Base-by-base conservation (phyloP, 495 filamentous ascomycete species). In the Penicillium ucsense region DNA sequence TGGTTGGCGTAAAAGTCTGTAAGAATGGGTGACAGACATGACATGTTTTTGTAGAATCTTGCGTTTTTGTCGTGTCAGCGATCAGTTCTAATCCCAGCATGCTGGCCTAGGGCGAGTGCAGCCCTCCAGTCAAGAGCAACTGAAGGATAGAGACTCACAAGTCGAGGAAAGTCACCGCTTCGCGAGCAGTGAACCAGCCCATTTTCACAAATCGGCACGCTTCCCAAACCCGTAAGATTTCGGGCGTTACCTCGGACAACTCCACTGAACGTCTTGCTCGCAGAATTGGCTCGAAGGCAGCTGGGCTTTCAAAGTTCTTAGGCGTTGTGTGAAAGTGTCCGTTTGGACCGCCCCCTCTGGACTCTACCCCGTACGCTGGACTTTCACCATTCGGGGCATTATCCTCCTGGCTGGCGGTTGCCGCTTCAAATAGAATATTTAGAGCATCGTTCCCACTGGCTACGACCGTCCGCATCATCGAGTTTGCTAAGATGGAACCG, bases 1-100 rank as follows among this genome's bases (percentile, higher is more conserved):
- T 75, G 73, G 8, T 66, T 59, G 9, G 71, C 59, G 52, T 78
- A 78, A 47, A 74, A 76, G 46, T 74, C 62, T 0, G 71, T 74
- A 31, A 78, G 48, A 6, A 76, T 76, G 4, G 74, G 74, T n/a
- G 74, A 76, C 10, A 78, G 38, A 9, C 68, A 68, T 4, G 69
- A 75, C 60, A 76, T 69, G 28, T 76, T 76, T 41, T 73, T 68
- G 53, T 71, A 78, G 53, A 78, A 78, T 54, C 86, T 89, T 46
- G 3, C 30, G 39, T 29, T n/a, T 12, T 20, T 20, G 20, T 20
- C 20, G 20, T 1, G 45, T 52, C 30, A 53, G 48, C 41, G 9
- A 10, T 36, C 20, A 11, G 28, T 2, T 9, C 5, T 11, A 8
- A 29, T 34, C 12, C 30, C 9, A 8, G 31, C 45, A 31, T 7